phyloP scores from a whole-genome alignment of 805 yeast species.

The Sungouiella thailandica region DNA sequence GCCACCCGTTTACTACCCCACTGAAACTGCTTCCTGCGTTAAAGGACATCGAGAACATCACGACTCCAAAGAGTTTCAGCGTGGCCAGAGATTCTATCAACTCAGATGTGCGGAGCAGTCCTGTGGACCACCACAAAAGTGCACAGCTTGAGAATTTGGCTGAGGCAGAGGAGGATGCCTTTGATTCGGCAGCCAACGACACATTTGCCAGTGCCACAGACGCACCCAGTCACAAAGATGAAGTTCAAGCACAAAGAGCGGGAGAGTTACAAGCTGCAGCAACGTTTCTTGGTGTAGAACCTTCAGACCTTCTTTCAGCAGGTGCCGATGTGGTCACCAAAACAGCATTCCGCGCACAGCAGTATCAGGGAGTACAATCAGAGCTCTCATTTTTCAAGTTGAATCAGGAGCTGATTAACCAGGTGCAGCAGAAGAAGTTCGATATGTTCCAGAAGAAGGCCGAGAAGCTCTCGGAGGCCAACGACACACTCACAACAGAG shows the following conservation, averaged over 20 bases:
- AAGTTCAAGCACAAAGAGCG: conserved; percentile 2
- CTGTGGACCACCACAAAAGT: conserved; percentile 13
- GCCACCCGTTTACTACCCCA: conserved; percentile 31
- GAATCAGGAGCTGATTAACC: conserved; percentile 30
- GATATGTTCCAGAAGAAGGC: conserved; percentile 17
- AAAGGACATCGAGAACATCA: conserved; percentile 37
- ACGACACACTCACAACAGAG: conserved; percentile 14
- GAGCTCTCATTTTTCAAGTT: conserved; percentile 29
- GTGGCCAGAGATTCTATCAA: conserved; percentile 33
- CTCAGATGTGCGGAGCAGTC: conserved; percentile 16
- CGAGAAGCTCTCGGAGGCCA: conserved; percentile 18
- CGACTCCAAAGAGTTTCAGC: conserved; percentile 36
- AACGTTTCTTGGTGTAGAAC: conserved; percentile 24
- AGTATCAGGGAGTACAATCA: conserved; percentile 24
- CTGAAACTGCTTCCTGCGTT: conserved; percentile 38
- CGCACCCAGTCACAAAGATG: neutral
- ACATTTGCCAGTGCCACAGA: conserved; percentile 10
- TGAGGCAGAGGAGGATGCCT: conserved; percentile 9
- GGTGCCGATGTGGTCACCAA: conserved; percentile 14
- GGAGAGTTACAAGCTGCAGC: conserved; percentile 16
- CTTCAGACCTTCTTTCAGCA: conserved; percentile 9
- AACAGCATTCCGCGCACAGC: conserved; percentile 22
- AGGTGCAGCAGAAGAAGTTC: conserved; percentile 21
- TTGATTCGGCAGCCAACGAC: conserved; percentile 13
- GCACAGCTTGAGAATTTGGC: conserved; percentile 8